Evolutionary conservation across 257 asterid genomes (phyloP), one percentile per base, ranked within the genome.

Genomic region (Fraxinus pennsylvanica): DNA sequence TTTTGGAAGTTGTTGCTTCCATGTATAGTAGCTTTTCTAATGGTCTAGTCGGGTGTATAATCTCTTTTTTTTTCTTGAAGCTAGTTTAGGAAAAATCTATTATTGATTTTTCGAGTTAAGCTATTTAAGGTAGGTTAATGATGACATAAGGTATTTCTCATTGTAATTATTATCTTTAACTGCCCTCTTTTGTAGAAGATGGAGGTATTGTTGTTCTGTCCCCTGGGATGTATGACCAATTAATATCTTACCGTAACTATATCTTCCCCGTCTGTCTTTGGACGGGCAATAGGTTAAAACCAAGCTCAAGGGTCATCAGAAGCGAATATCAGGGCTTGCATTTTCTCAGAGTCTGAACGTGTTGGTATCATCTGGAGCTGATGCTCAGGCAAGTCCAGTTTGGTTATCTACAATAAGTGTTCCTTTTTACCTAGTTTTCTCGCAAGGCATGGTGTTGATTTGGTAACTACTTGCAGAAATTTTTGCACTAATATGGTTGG

Each of bases 331-430:
- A 5, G 97, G 99, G 84, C 97, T 94, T 76, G 97, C 99, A 19
- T 94, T 94, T 86, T 94, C 97, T 21, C 96, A 91, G 87, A 89
- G 82, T 85, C 83, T 92, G 90, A 89, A 88, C 84, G 88, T 92
- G 69, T 84, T 94, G 86, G 97, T 94, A 19, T 94, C 99, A 73
- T 94, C 99, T 9, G 99, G 97, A 72, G 97, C 97, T 82, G 99
- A 94, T 88, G 97, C 99, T 19, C 97, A 90, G 90, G 99, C 86
- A 84, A 77, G 91, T 83, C 33, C 45, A 75, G 68, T 2, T 73
- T 50, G 25, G 68, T 74, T 41, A 69, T 12, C 72, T 68, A 27
- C 50, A 25, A 25, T 27, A 67, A 10, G 47, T 72, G 68, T 39
- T 33, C 36, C 30, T 32, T 73, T 66, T 71, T 47, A 22, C 7